Evolutionary conservation across 2,329 filamentous ascomycete genomes (phyloP).

Genomic region (Decorospora gaudefroyi): DNA sequence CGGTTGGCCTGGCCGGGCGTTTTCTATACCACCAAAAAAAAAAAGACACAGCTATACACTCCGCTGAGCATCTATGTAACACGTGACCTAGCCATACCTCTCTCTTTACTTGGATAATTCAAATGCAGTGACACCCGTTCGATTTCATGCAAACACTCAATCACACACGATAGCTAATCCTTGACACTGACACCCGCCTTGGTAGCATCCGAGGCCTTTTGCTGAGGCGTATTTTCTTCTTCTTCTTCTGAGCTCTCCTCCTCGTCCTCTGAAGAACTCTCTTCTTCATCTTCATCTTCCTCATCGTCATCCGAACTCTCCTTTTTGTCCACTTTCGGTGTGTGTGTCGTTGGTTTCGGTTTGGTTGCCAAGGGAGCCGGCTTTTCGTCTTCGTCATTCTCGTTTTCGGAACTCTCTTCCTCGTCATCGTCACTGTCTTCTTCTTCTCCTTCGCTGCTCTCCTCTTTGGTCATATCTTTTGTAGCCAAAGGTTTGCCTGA

Average conservation of each 20-base stretch:
- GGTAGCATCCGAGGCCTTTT: conserved; percentile 30
- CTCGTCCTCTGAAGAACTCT: too few species aligned
- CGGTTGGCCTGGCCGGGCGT: too few species aligned
- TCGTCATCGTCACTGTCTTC: conserved; percentile 9
- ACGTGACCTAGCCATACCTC: too few species aligned
- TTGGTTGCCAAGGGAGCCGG: conserved; percentile 4
- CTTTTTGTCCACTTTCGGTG: conserved; percentile 11
- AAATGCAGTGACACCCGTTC: too few species aligned
- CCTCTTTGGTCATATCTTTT: not conserved
- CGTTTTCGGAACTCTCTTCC: conserved; percentile 13
- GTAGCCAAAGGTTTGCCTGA: not conserved
- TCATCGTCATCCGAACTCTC: conserved; percentile 15
- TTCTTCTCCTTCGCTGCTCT: conserved; percentile 2
- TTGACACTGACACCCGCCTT: conserved; percentile 47
- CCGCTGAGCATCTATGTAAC: too few species aligned
- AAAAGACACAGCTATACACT: too few species aligned
- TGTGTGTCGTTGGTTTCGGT: not conserved
- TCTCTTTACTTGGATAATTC: too few species aligned
- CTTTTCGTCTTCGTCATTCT: conserved; percentile 19
- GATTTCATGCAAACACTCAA: too few species aligned
- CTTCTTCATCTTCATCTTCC: conserved; percentile 15
- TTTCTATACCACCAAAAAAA: too few species aligned
- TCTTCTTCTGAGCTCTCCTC: conserved; percentile 17
- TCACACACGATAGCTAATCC: too few species aligned
- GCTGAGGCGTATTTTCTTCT: conserved; percentile 28